phyloP scores from a whole-genome alignment of 148 eudicot species.

The Vaccinium darrowii region DNA sequence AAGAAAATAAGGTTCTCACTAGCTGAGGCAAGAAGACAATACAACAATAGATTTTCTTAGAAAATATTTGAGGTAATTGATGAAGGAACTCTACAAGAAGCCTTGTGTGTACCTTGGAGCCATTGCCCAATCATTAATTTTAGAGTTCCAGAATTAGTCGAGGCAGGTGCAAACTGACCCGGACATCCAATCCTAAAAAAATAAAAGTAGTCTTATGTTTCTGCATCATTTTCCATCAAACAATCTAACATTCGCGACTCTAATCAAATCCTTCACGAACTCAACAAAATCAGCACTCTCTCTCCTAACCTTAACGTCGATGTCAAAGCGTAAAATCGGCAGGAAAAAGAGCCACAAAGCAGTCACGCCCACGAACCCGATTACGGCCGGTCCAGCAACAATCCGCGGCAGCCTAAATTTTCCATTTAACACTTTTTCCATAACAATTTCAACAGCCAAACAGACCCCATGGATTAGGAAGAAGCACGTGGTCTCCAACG shows the following conservation, averaged over 20 bases:
- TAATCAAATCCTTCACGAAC: constrained; percentile 22
- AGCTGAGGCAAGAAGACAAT: too few species aligned
- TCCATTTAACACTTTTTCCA: constrained; percentile 22
- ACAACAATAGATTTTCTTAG: too few species aligned
- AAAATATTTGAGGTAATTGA: too few species aligned
- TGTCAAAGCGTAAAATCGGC: constrained; percentile 33
- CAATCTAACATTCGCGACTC: not conserved
- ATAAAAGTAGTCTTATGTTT: too few species aligned
- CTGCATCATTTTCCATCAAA: too few species aligned
- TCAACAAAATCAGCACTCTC: constrained; percentile 38
- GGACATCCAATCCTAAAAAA: too few species aligned
- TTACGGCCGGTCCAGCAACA: constrained; percentile 28
- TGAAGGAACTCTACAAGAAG: too few species aligned
- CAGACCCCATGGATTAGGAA: constrained; percentile 18
- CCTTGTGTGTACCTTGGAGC: too few species aligned
- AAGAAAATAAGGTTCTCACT: too few species aligned
- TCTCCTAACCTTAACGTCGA: constrained; percentile 22
- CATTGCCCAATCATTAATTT: too few species aligned
- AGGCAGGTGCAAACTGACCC: fast-evolving
- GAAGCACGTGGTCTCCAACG: constrained; percentile 19
- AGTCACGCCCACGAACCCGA: constrained; percentile 35
- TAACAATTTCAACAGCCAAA: constrained; percentile 19
- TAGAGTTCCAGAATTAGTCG: too few species aligned
- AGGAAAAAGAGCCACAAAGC: constrained; percentile 52
- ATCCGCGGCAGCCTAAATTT: constrained; percentile 23